Base-by-base conservation (phyloP, 1,284 basidiomycete genomes). In the Moesziomyces sp. region DNA sequence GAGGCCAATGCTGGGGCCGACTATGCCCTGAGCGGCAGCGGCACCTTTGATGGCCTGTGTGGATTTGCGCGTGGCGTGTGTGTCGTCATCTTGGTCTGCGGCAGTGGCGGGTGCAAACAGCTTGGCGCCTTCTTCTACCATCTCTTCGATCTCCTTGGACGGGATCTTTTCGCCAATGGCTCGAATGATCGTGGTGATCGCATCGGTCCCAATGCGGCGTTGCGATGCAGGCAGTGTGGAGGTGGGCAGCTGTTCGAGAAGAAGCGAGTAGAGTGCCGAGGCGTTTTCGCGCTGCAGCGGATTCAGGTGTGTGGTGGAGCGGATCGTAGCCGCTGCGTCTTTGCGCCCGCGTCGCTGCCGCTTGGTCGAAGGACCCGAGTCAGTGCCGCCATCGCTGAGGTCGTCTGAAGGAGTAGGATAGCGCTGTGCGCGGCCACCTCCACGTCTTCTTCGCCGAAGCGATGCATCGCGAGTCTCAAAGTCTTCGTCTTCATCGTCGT, bases 101-200 rank as follows among this genome's bases (percentile, higher is more conserved):
- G 46, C 33, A 5, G 46, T 51, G 13, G 76, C 76, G 16, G 72
- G 68, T 0, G 74, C 65, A 21, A 76, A 76, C 21, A 77, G 66
- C n/a, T 69, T 72, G 0, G 57, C 35, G 1, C 46, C 76, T 21
- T 73, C 69, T 18, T 64, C 43, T 23, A 76, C 33, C 76, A 77
- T 77, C 24, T 77, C 76, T 30, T 69, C 58, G 19, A 76, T 40
- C 33, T 77, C 75, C 30, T 65, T 74, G 14, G 56, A 49, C 2
- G 67, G 54, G 3, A 75, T 42, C 26, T 72, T 77, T 21, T 77
- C 72, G 19, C 63, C 64, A 9, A 75, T 33, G 1, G 30, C 18
- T 0, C 19, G 16, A 16, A 67, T 28, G 50, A 75, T 63, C 4
- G 35, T 28, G 4, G 48, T 28, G 10, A 77, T 43, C 5, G 64